Base-by-base conservation (phyloP, 768 basidiomycete species). In the Pholiota molesta region DNA sequence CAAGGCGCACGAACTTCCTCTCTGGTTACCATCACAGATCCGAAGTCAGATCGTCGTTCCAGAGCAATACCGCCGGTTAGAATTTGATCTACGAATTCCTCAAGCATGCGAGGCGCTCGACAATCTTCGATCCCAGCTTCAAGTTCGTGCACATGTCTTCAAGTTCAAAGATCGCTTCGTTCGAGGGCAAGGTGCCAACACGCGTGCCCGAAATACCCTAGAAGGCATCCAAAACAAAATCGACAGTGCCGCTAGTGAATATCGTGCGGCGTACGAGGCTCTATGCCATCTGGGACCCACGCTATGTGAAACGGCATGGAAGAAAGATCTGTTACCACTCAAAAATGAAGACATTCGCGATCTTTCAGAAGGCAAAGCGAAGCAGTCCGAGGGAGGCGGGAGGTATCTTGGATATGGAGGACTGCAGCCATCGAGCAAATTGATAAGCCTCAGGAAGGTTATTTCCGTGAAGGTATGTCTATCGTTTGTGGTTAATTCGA, bases 61-160 rank as follows among this genome's bases (percentile, higher is more conserved):
- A 1, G n/a, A 21, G 14, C 54, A 39, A 8, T 55, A 39, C n/a
- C 54, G 54, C 5, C 54, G 37, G 5, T 21, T 55, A 5, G 54
- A 55, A 40, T 55, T 55, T 8, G 33, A 55, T 19, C 35, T 55
- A 2, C 54, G 54, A 0, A 39, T 55, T 39, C 35, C 54, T 37
- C 54, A 55, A 55, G 54, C 54, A 39, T 39, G 54, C 23, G 54
- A 55, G 19, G 33, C 35, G n/a, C 17, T 55, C 9, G 54, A 55
- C 14, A 16, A 39, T 7, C 17, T 55, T n/a, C 33, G 54, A 19
- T 16, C 54, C 19, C 35, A 55, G 17, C 37, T 55, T 8, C 54
- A 55, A 39, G 35, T 55, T 4, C 54, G 54, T 0, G 54, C 54
- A 5, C 54, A 55, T 29, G n/a, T n/a, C n/a, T n/a, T n/a, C n/a